phyloP scores from a whole-genome alignment of 1,284 basidiomycete species.

The Microbotryomycetes sp. region DNA sequence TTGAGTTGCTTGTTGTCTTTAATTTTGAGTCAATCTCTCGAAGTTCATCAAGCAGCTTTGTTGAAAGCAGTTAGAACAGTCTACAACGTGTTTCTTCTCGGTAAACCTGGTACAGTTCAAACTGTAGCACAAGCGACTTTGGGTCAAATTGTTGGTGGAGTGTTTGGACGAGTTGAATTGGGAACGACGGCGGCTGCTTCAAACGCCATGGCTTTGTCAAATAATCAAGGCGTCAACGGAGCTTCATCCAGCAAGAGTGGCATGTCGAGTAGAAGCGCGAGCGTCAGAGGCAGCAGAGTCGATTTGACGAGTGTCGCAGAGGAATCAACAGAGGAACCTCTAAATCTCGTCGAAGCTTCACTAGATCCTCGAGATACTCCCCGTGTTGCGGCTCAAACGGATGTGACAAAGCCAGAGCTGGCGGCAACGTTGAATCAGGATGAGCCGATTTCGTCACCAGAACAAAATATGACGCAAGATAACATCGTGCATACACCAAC shows the following conservation, averaged over 20 bases:
- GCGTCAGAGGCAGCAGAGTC: constrained; percentile 9
- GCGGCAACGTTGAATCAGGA: neutral
- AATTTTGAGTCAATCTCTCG: constrained; percentile 64
- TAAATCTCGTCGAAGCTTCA: no score
- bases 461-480: no score
- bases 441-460: no score
- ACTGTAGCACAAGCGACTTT: constrained; percentile 93
- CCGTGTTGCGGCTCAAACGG: neutral
- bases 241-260: neutral
- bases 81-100: constrained; percentile 91
- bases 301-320: constrained; percentile 27
- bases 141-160: constrained; percentile 93
- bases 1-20: constrained; percentile 86
- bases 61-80: constrained; percentile 92
- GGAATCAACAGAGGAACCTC: constrained; percentile 7
- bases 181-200: constrained; percentile 6
- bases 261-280: constrained; percentile 12
- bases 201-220: neutral
- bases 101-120: constrained; percentile 82
- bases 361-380: neutral
- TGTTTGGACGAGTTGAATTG: constrained; percentile 62
- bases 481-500: neutral
- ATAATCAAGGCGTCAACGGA: neutral
- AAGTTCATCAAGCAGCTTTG: constrained; percentile 85
- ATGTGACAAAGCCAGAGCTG: neutral